Evolutionary conservation across 2,329 filamentous ascomycete genomes (phyloP), one percentile per base, ranked within the genome.

Genomic region (Aspergillus eucalypticola): DNA sequence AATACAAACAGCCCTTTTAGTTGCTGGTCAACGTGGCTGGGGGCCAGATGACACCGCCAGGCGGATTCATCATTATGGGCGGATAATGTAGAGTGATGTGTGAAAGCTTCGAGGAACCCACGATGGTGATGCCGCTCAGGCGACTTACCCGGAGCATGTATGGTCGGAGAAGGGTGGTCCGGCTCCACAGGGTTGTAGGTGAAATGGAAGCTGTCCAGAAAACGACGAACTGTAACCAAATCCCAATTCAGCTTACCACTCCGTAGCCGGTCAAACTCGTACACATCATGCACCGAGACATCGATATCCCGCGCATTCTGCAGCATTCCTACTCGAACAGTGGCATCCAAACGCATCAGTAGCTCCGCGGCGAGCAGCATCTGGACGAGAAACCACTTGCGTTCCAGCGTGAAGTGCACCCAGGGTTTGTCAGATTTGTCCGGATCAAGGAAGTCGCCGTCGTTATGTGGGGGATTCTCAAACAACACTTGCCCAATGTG

Each of bases 201-300:
- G 15, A 83, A 75, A 17, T 75, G 68, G n/a, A 85, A 72, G 53
- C 81, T 84, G 46, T 84, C 79, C 32, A 85, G 70, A 54, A 85
- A 84, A 2, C 81, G 76, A 21, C 82, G 78, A 6, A 81, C 81
- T 17, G 83, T 75, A 2, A 86, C 75, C 23, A 86, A 70, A 69
- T 85, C 83, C 84, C 84, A 86, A 55, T 84, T 79, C 4, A 82
- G 75, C 65, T 86, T 85, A 5, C 75, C 73, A n/a, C 77, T 81
- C 58, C 81, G 79, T 46, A 82, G 67, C 21, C 75, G 75, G 50
- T 80, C 76, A 55, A 84, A 81, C 6, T 77, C 73, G 19, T 76
- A 69, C 13, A 82, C 72, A 53, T 84, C 80, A 23, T 76, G 70
- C 1, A 71, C 66, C 1, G 76, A 79, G 44, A 84, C 70, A 35